Conservation (phyloP, 345 rosid genomes). For the Lepidium aucheri region DNA sequence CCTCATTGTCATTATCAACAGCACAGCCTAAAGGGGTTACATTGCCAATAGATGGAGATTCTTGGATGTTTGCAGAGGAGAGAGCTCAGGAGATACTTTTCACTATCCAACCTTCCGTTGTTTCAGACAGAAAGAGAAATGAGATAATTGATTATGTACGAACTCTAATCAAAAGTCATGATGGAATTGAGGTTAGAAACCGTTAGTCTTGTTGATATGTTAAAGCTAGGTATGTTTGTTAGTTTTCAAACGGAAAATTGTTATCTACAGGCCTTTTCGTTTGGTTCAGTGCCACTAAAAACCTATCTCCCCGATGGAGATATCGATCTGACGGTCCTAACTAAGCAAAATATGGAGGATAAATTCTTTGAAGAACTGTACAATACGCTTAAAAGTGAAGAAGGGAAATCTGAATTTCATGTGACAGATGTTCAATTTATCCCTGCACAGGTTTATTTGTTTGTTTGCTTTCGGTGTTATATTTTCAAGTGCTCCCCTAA, state of each 20-base stretch:
- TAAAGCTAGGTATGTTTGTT: neutral
- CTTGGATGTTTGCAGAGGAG: conserved; percentile 66
- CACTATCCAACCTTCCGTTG: conserved; percentile 50
- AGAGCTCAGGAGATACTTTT: conserved; percentile 67
- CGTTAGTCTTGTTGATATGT: neutral
- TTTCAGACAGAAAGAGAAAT: conserved; percentile 61
- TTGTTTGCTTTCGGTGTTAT: neutral
- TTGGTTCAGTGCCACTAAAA: conserved; percentile 79
- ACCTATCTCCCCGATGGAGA: conserved; percentile 94
- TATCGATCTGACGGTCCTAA: conserved; percentile 71
- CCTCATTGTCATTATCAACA: conserved; percentile 33
- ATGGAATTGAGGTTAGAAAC: conserved; percentile 59
- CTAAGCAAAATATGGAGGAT: conserved; percentile 51
- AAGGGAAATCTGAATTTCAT: conserved; percentile 35
- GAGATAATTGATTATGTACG: conserved; percentile 50
- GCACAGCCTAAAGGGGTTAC: conserved; percentile 23
- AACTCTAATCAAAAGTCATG: conserved; percentile 43
- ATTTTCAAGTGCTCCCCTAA: neutral
- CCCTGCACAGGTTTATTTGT: conserved; percentile 60
- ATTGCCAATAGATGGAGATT: conserved; percentile 42
- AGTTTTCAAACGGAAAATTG: neutral
- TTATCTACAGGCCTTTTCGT: conserved; percentile 48
- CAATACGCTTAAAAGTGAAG: conserved; percentile 41
- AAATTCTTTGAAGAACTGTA: conserved; percentile 41
- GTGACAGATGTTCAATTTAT: conserved; percentile 65